These are phyloP conservation scores for Aegle marmelos DNA, from an alignment of 345 rosid species.

Conservation along the genomic window DNA sequence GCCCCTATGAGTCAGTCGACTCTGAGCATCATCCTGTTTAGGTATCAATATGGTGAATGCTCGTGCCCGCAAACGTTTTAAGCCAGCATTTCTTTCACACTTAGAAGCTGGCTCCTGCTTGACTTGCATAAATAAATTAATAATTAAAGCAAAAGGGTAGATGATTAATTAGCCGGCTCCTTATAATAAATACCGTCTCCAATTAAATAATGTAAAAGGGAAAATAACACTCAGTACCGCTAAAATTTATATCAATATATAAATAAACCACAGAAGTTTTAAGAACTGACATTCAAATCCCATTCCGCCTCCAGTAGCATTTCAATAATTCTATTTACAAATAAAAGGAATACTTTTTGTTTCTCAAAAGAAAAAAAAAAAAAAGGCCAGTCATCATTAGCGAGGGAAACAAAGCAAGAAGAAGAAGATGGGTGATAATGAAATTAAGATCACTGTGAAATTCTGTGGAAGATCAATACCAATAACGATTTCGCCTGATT, in stretches of 20 bases:
- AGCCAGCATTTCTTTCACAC: background rate
- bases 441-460: slow-evolving; percentile 54
- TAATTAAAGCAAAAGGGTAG: background rate
- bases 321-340: background rate
- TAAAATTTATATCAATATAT: no score
- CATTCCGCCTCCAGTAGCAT: background rate
- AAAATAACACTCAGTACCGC: background rate
- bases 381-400: background rate
- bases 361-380: no score
- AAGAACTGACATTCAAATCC: background rate
- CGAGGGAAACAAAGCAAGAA: background rate
- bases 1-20: background rate
- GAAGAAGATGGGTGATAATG: background rate
- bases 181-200: background rate
- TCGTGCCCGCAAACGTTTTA: background rate
- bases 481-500: slow-evolving; percentile 42
- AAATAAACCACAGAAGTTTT: background rate
- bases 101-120: background rate
- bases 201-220: no score
- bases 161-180: no score
- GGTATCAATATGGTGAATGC: background rate
- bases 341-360: background rate
- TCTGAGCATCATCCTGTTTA: background rate
- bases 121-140: background rate
- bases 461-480: slow-evolving; percentile 70